Base-by-base conservation (phyloP, 331 rosid genomes). In the Acacia pycnantha region DNA sequence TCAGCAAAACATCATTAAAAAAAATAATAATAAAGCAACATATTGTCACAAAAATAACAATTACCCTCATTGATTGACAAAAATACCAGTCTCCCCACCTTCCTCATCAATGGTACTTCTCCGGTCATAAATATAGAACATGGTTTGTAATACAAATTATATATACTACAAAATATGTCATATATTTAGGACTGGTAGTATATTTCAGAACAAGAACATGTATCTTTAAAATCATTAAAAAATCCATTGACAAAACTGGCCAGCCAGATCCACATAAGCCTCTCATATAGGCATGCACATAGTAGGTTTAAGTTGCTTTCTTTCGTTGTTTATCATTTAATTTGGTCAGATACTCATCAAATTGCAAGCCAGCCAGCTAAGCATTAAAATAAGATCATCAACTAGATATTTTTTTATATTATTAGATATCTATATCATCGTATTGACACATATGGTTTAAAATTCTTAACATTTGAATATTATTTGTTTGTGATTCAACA, bases 251-350 rank as follows among this genome's bases (percentile, higher is more conserved):
- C 73, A 80, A 29, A 80, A 61, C 19, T 19, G 51, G 51, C 50
- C 51, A 2, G 19, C 50, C 51, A 21, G 73, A 66, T 33, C 41
- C 43, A 64, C 70, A 6, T 18, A 2, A 11, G 19, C 22, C 71
- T 21, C 54, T 47, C 18, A 46, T 12, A 16, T 50, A 50, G 15
- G 6, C 4, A 2, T 2, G n/a, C 41, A n/a, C 13, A 11, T 43
- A n/a, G 44, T 70, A n/a, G 74, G 74, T 70, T 70, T 14, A 70
- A 43, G 51, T 40, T 68, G 50, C 50, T 68, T 40, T 68, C 73
- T 40, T 68, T 35, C 48, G 35, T 35, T 35, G 0, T 5, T 68
- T 40, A 68, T 68, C 27, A 67, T 37, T 68, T 40, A 68, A 40
- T 18, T 21, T 11, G 73, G 51, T 40, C 50, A 21, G 18, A 4